Base-by-base conservation (phyloP, 495 filamentous ascomycete genomes). In the Talaromyces wortmannii region DNA sequence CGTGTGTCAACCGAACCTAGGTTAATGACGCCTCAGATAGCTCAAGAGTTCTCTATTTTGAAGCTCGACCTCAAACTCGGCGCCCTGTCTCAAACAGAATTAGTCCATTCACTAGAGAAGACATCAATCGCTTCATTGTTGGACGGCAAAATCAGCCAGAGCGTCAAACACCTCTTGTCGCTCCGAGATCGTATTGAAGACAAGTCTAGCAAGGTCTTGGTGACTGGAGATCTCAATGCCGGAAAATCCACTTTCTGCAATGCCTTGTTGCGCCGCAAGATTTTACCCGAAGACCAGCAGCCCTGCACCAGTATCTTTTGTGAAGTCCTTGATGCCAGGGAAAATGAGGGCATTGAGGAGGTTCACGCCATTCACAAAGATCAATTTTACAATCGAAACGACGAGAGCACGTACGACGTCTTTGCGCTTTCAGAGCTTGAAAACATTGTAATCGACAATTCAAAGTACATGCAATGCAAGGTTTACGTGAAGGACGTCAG, bases 241-340 rank as follows among this genome's bases (percentile, higher is more conserved):
- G 94, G 94, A 63, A 98, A 98, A 65, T 98, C 94, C 10, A 97
- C 94, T 5, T 97, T 98, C 61, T 98, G 94, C 75, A 98, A 98
- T 71, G 95, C 94, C 8, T 73, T 98, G 18, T 73, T 98, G 40
- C 86, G 94, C 45, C 85, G 91, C 55, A 97, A 97, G 70, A 80
- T 98, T 13, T 74, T 98, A 13, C 94, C 94, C 5, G 94, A 96
- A 72, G 95, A 97, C 59, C 91, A 98, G 66, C 94, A 96, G 62
- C 94, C 94, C n/a, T 97, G 95, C 72, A 98, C 94, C 5, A 94
- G 88, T 68, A 95, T 97, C 53, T 98, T 98, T 73, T 97, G 95
- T 65, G 94, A 98, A 67, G 94, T 98, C 3, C 75, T 98, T 44
- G 91, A 97, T 71, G 86, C 89, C 16, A 79, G 90, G 54, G 91